Evolutionary conservation across 2,329 filamentous ascomycete genomes (phyloP), one percentile per base, ranked within the genome.

Genomic region (Didymella pinodella): DNA sequence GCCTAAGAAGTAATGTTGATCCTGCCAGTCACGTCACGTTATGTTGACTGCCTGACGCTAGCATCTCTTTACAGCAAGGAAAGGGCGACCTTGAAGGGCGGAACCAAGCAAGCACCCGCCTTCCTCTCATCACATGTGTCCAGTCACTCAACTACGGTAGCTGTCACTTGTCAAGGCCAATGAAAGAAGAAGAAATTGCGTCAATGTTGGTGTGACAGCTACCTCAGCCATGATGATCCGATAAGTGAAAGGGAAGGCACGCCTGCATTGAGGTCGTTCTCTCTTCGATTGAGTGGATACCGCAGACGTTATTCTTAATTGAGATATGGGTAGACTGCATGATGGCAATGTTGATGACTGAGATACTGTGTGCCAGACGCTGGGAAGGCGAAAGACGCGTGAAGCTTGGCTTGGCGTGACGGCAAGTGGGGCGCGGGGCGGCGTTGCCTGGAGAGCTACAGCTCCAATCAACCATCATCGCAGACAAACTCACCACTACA

Each of bases 401-500:
- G 47, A 56, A 46, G 47, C 31, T 41, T 14, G 29, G 45, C 47
- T 40, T 54, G 56, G 28, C 50, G 50, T 57, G 46, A 50, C 46
- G 50, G 45, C 50, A 44, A 44, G 41, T 44, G 41, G 41, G 41
- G 41, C 41, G 22, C 50, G 50, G 50, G 46, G 45, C 47, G 46
- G 50, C 56, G 45, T n/a, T 55, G 52, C 52, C 52, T 54, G 25
- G 43, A 54, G 51, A 34, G 47, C 44, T 14, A 40, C 32, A 60
- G 52, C 55, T 55, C 54, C 51, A 43, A 58, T 59, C 53, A 55
- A 62, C 52, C 56, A 45, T 63, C 62, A 61, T 56, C 20, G 22
- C 55, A 54, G 45, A 57, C 56, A 59, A 58, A 57, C 22, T 49
- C 53, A 61, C 58, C 48, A 51, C 56, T 56, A 52, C 64, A 57